Base-by-base conservation (phyloP, 2,329 filamentous ascomycete genomes). In the Alternaria infectoria region DNA sequence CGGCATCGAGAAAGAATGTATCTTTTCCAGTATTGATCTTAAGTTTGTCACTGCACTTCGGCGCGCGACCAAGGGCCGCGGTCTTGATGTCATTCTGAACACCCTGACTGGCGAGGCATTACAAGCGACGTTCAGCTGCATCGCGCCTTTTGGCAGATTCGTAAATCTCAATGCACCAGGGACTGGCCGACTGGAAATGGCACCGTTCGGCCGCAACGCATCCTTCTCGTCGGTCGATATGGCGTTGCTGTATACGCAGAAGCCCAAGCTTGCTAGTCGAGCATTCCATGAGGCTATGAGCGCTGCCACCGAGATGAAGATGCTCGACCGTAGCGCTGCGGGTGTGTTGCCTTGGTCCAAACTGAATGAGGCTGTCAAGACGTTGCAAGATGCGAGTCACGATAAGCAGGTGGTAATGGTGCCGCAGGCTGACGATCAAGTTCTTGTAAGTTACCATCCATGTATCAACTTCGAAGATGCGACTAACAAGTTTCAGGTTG, bases 51-150 rank as follows among this genome's bases (percentile, higher is more conserved):
- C 46, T 2, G 47, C 46, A 56, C 55, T 58, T 43, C 30, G 64
- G 10, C 45, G 59, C 7, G 60, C 62, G n/a, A 70, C 70, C 15
- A 17, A 61, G 43, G 62, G 71, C 13, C 57, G 65, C 7, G 79
- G 79, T 13, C 69, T 79, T 6, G 77, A 81, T 61, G 69, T 77
- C 2, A 67, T 78, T 0, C 23, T 72, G 4, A 81, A 80, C 64
- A 64, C 62, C 1, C 44, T 72, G 1, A 59, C 68, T 25, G 78
- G 77, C 1, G 68, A 75, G n/a, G 47, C 66, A 5, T 64, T 80
- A 1, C 68, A 69, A 3, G 78, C 78, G 0, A 82, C 81, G 0
- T 86, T 82, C 81, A 68, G 77, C 6, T 84, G 82, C 49, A 72
- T 86, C 3, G 83, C 83, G 0, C 50, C 66, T 23, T 65, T 67